Base-by-base conservation (phyloP, 768 basidiomycete species). In the Auricularia sp. region DNA sequence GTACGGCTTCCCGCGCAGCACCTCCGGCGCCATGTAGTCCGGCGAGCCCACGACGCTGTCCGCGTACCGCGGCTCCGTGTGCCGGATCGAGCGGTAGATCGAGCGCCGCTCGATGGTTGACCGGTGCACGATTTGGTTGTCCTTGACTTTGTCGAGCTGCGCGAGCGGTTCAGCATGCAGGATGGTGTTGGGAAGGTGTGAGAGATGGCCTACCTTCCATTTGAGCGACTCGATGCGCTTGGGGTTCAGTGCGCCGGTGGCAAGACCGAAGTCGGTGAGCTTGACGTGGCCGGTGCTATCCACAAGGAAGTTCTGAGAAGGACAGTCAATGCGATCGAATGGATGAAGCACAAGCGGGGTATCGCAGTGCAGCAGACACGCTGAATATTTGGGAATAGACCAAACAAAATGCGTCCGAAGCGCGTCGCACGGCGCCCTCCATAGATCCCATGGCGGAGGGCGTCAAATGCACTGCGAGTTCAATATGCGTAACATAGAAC, bases 11-110 rank as follows among this genome's bases (percentile, higher is more conserved):
- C 91, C 96, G 35, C 95, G 85, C 33, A 98, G 83, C 23, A 98
- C 94, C 72, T 93, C 91, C 0, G 91, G 90, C 1, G 97, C 91
- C 97, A 99, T 98, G 75, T 99, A 99, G 75, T 99, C 97, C 0
- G 97, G 96, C 0, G 92, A 95, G 6, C 97, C 97, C 36, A 99
- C 97, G 66, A 98, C 91, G 14, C 94, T 97, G 72, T 99, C 94
- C 21, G 97, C 97, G 69, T 93, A 96, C 53, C 95, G 87, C 4
- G 92, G 87, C 70, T 98, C 93, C 71, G 90, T 87, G 66, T 90
- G 86, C 4, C 96, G 84, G 71, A 98, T 85, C 58, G 92, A 93
- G 63, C 91, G 89, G 76, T 98, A 99, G 67, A 98, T 86, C 21
- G 93, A 95, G 63, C 95, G 87, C 65, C 96, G 84, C 74, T 99